Base-by-base conservation (phyloP, 2,329 filamentous ascomycete species). In the Herpotrichia juniperi region DNA sequence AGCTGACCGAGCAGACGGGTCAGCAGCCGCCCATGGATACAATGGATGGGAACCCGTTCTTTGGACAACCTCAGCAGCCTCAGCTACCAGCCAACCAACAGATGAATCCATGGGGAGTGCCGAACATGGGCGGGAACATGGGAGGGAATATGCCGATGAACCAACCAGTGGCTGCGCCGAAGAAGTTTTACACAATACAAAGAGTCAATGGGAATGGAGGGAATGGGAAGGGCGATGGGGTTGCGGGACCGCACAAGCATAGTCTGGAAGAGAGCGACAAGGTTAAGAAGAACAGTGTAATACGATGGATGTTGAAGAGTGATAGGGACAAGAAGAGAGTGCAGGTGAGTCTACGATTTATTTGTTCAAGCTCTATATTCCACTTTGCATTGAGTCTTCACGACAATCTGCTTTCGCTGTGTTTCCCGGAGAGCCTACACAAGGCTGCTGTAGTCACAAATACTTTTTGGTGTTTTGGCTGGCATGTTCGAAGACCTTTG, bases 261-360 rank as follows among this genome's bases (percentile, higher is more conserved):
- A 83, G 82, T 0, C 73, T 93, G 7, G 84, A 84, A 48, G 87
- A 87, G 62, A 92, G 88, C 63, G 90, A 93, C 67, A 83, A 86
- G 55, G 87, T 93, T 30, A 93, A 93, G 77, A 92, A 90, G 77
- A 92, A 89, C 57, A 91, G 86, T 57, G 87, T 92, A 5, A 81
- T 89, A 68, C 79, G 90, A 59, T 83, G 81, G 71, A 64, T 89
- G 48, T 75, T 87, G 24, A 86, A 86, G 67, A 81, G 82, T 61
- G 84, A 86, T 46, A 89, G 85, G 69, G 86, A 87, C 34, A 80
- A 80, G 46, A 90, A 84, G 72, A 89, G 85, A 74, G 72, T 28
- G 46, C 66, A 70, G 65, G 71, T 74, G 61, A 63, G 70, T 53
- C 26, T 25, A 25, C 14, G 11, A 37, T n/a, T 16, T 31, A 21